Percentiles rank a stretch among this genome's conserved stretches.
These are phyloP conservation scores for Entomortierella beljakovae DNA, from an alignment of 192 early-diverging fungal genomes.

Conservation along the genomic window DNA sequence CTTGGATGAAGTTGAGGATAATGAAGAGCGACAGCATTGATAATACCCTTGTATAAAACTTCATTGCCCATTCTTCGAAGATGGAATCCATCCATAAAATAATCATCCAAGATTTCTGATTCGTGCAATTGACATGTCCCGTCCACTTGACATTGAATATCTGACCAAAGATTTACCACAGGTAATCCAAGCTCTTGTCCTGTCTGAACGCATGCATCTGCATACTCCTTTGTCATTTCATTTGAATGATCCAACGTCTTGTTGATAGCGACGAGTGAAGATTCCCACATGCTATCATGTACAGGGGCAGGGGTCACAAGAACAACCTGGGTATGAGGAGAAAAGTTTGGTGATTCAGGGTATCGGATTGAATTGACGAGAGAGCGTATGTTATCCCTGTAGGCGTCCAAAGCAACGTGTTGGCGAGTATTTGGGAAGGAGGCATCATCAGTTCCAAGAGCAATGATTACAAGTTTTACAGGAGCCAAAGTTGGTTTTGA, in stretches of 20 bases:
- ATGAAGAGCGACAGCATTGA: slow-evolving; percentile 34
- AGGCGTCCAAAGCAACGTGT: slow-evolving; percentile 71
- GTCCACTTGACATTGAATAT: slow-evolving; percentile 27
- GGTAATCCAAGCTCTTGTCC: slow-evolving; percentile 59
- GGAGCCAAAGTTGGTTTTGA: slow-evolving; percentile 26
- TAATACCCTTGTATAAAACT: slow-evolving; percentile 50
- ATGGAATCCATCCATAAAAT: slow-evolving; percentile 70
- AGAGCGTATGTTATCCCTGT: slow-evolving; percentile 67
- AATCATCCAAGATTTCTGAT: slow-evolving; percentile 32
- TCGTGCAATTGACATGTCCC: slow-evolving; percentile 26
- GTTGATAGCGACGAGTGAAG: slow-evolving; percentile 46
- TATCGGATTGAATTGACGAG: slow-evolving; percentile 67
- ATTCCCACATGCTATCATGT: slow-evolving; percentile 64
- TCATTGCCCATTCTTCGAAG: slow-evolving; percentile 65
- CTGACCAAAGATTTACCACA: slow-evolving; percentile 34
- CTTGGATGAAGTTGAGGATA: slow-evolving; percentile 42
- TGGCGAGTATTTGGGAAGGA: slow-evolving; percentile 60
- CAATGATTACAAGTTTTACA: slow-evolving; percentile 73
- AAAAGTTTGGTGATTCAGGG: slow-evolving; percentile 62
- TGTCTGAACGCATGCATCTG: slow-evolving; percentile 58
- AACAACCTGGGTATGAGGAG: slow-evolving; percentile 75
- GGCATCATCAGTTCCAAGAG: slow-evolving; percentile 89
- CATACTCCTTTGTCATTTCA: slow-evolving; percentile 65
- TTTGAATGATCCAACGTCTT: slow-evolving; percentile 30
- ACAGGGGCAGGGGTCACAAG: slow-evolving; percentile 82